Base-by-base conservation (phyloP, 176 grass and related monocot genomes). In the Eragrostis curvula region DNA sequence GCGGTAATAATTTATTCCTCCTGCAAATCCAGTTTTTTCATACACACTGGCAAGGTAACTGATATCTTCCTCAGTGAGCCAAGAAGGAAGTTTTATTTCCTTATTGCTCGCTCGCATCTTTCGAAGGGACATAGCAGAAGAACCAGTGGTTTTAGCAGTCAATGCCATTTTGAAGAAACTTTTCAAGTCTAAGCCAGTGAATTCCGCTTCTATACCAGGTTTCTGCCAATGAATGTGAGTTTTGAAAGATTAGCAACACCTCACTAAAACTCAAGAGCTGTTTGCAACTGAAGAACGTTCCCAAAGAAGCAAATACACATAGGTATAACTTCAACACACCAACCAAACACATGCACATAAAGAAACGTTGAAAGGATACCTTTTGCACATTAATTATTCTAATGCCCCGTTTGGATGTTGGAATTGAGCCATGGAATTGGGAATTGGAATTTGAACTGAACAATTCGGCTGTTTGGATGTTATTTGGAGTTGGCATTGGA, bases 1-100 rank as follows among this genome's bases (percentile, higher is more conserved):
- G 57, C 83, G 64, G 78, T 89, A 89, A 66, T 89, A 89, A 77
- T 89, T 85, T 77, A 89, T 14, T 32, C 87, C 87, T 81, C 87
- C 83, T 49, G 56, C 72, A 12, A 89, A 89, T 68, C 77, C 77
- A 79, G 77, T 68, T 79, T 68, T 79, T 79, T 48, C 21, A 3
- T 68, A 98, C 23, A 79, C 83, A 27, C 78, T 89, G 42, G 73
- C 86, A 41, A 83, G 88, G 55, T 98, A 91, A 76, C 39, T 46
- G 73, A 93, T 63, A 60, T 95, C 95, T 65, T 94, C 95, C 56
- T 98, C 88, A 0, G 95, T 81, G 24, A 94, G 79, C 88, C 92
- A 98, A 68, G 79, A 58, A 21, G 92, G 92, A 17, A 94, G 41
- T 28, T 62, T 21, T 44, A 84, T 86, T 48, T 89, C 60, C 70